A percentile compares a stretch with the other conserved stretches of the same genome.
These are phyloP conservation scores for Phytophthora pseudosyringae DNA, from an alignment of 352 stramenopile species.

Conservation along the genomic window DNA sequence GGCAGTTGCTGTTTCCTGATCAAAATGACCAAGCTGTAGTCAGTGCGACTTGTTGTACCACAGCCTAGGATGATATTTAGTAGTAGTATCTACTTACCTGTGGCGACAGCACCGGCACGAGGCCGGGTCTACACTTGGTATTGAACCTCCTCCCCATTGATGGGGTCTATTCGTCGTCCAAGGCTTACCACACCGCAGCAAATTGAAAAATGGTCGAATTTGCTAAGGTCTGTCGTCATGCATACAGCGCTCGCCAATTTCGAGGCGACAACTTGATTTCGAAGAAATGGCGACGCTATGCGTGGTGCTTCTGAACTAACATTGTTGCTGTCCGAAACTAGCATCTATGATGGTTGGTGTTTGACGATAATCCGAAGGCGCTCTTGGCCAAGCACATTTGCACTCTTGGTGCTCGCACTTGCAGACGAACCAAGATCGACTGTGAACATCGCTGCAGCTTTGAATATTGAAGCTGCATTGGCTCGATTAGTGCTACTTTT, in stretches of 20 bases:
- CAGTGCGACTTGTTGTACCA: slow-evolving; percentile 1
- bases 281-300: slow-evolving; percentile 11
- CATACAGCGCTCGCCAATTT: slow-evolving; percentile 5
- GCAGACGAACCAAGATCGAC: slow-evolving; percentile 1
- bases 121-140: neutral
- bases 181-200: neutral
- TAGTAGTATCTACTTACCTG: neutral
- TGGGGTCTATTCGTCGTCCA: slow-evolving; percentile 11
- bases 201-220: slow-evolving; percentile 17
- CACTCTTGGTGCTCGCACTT: slow-evolving; percentile 3
- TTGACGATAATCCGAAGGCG: no score
- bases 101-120: neutral
- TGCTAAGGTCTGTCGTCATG: slow-evolving; percentile 15
- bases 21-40: neutral
- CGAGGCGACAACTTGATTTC: slow-evolving; percentile 24
- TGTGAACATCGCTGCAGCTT: slow-evolving; percentile 1
- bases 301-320: neutral
- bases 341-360: no score
- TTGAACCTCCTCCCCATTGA: slow-evolving; percentile 11
- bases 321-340: no score
- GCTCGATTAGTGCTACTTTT: slow-evolving; percentile 13
- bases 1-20: neutral
- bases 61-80: neutral
- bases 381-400: no score
- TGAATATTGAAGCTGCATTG: slow-evolving; percentile 35